Evolutionary conservation across 2,329 filamentous ascomycete genomes (phyloP), one percentile per base, ranked within the genome.

Genomic region (Tolypocladium pustulatum): DNA sequence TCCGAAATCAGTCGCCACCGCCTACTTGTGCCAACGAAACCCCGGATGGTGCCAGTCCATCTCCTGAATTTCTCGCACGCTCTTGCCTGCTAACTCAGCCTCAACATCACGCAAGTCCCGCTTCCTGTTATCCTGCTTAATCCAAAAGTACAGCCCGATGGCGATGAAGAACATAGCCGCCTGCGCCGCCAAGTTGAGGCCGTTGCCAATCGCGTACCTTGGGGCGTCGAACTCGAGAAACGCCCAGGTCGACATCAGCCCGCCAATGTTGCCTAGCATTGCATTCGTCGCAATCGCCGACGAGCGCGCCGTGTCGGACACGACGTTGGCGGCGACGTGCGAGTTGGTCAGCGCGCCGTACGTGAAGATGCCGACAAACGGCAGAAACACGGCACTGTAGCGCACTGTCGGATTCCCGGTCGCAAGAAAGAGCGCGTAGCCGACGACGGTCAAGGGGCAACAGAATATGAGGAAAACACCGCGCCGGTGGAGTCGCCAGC

Each of bases 131-230:
- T 88, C 83, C 67, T 68, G 71, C 56, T 74, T 75, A 78, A 89
- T 88, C 82, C 83, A 90, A 1, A 79, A 62, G 62, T 82, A 73
- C 40, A 86, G 67, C 0, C 65, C 55, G 0, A 78, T 75, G 6
- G 76, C 75, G 4, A 79, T 58, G 1, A 89, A 57, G 15, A 89
- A 67, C 1, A 83, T 82, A 1, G 73, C 73, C n/a, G 75, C 76
- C n/a, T 77, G 76, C 0, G 83, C 84, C 0, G 82, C 87, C 51
- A 89, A 66, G 67, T 90, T 90, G 22, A 90, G 67, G 0, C 86
- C 86, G 66, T 90, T 90, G 0, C 87, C 88, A 51, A 89, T 88
- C 32, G 74, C 81, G 65, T 83, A 91, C 60, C 88, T 72, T 0
- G 87, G 87, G 0, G 64, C 80, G 64, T 90, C 87, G 57, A 73